Evolutionary conservation across 2,329 filamentous ascomycete species (phyloP).

Genomic region (Aspergillus sp.): DNA sequence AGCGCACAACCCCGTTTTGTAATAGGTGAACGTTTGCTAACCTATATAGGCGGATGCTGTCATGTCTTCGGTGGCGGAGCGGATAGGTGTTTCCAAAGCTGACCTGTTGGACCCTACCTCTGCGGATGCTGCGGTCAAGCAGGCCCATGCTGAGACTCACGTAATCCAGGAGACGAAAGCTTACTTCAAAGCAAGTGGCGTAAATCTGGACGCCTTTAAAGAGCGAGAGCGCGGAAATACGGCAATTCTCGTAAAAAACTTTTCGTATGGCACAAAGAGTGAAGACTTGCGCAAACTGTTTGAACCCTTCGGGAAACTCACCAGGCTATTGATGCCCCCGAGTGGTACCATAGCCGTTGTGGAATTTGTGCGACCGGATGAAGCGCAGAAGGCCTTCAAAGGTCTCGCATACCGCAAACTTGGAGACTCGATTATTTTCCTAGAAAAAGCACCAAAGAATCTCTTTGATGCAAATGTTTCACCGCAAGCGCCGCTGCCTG

Average conservation of each 20-base stretch:
- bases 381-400: constrained; percentile 81
- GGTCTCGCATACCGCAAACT: constrained; percentile 85
- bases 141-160: constrained; percentile 93
- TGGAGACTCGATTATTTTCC: constrained; percentile 84
- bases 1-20: constrained; percentile 6
- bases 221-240: constrained; percentile 79
- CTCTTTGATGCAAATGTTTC: constrained; percentile 58
- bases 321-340: constrained; percentile 85
- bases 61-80: constrained; percentile 81
- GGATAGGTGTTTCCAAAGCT: constrained; percentile 85
- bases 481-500: constrained; percentile 29
- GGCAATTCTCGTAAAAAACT: constrained; percentile 90
- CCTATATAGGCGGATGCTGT: constrained; percentile 69
- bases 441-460: constrained; percentile 89
- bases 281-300: constrained; percentile 80
- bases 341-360: constrained; percentile 91
- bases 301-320: constrained; percentile 79
- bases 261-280: constrained; percentile 76
- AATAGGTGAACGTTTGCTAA: constrained; percentile 18
- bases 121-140: constrained; percentile 89
- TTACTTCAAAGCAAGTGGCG: constrained; percentile 83
- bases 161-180: constrained; percentile 94
- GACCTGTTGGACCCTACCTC: constrained; percentile 94
- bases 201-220: constrained; percentile 91
- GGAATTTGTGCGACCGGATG: constrained; percentile 75